phyloP scores from a whole-genome alignment of 164 flowering plant species.

The Hamamelis virginiana region DNA sequence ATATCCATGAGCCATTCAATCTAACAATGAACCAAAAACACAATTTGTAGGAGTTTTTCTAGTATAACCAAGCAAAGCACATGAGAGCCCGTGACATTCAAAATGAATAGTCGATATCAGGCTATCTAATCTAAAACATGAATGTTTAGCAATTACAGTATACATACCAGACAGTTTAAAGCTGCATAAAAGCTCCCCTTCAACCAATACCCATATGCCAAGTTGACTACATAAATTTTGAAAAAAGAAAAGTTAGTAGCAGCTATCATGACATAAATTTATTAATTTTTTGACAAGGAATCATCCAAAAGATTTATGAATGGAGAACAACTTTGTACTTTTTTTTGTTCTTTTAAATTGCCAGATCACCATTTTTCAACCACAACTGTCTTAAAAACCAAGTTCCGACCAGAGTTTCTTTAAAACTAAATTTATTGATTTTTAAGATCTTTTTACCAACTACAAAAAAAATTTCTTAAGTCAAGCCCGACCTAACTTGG shows the following conservation, averaged over 20 bases:
- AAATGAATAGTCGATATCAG: too few species aligned
- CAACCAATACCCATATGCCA: conserved; percentile 88
- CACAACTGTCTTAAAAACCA: neutral
- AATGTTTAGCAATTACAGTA: neutral
- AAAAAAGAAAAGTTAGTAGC: conserved; percentile 21
- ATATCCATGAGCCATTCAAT: neutral
- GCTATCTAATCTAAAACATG: too few species aligned
- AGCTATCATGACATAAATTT: neutral
- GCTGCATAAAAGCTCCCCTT: conserved; percentile 52
- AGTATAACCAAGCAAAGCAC: neutral
- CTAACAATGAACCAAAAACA: neutral
- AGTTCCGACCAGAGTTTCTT: neutral
- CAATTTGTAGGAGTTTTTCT: neutral
- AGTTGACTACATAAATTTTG: conserved; percentile 58
- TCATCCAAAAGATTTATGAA: too few species aligned
- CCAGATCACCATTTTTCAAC: neutral
- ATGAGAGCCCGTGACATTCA: neutral
- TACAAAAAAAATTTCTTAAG: neutral
- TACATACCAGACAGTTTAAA: conserved; percentile 70
- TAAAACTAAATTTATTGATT: neutral
- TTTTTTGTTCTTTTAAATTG: neutral
- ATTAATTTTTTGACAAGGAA: neutral
- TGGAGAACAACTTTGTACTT: neutral
- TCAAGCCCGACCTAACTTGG: neutral
- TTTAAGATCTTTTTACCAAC: neutral